Conservation (phyloP, 2,329 filamentous ascomycete genomes). For the Parastagonospora nodorum region DNA sequence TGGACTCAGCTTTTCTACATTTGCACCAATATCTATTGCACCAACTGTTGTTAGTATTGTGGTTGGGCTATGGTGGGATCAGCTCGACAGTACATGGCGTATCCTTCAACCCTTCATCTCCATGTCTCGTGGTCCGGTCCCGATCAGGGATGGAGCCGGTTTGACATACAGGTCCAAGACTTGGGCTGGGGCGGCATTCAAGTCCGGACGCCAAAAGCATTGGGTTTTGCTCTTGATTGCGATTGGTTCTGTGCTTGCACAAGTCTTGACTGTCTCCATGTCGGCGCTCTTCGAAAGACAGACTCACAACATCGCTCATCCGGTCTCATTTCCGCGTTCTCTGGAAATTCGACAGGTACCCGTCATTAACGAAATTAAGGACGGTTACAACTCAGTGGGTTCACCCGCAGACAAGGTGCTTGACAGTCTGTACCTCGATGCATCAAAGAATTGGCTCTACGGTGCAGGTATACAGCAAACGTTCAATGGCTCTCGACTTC, state of each 20-base stretch:
- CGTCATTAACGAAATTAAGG: background rate
- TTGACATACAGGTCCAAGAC: slow-evolving; percentile 24
- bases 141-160: slow-evolving; percentile 9
- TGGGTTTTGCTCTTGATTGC: slow-evolving; percentile 3
- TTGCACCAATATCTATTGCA: slow-evolving; percentile 27
- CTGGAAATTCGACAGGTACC: slow-evolving; percentile 15
- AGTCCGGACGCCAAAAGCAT: slow-evolving; percentile 5
- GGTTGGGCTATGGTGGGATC: slow-evolving; percentile 27
- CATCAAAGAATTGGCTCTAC: slow-evolving; percentile 10
- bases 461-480: slow-evolving; percentile 5
- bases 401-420: background rate
- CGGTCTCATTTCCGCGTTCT: slow-evolving; percentile 1
- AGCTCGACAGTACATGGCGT: slow-evolving; percentile 22
- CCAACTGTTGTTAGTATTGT: slow-evolving; percentile 23
- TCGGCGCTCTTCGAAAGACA: slow-evolving; percentile 22
- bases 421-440: slow-evolving; percentile 4
- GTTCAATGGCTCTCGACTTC: slow-evolving; percentile 1
- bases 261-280: slow-evolving; percentile 22
- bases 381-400: background rate
- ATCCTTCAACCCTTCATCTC: slow-evolving; percentile 26
- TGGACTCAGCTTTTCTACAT: slow-evolving; percentile 13
- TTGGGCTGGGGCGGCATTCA: slow-evolving; percentile 20
- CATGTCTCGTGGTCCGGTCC: slow-evolving; percentile 14
- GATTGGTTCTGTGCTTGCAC: background rate
- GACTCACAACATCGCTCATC: slow-evolving; percentile 3